These are phyloP conservation scores for Pseudogymnoascus sp. DNA, from an alignment of 2,329 filamentous ascomycete genomes.

Conservation along the genomic window DNA sequence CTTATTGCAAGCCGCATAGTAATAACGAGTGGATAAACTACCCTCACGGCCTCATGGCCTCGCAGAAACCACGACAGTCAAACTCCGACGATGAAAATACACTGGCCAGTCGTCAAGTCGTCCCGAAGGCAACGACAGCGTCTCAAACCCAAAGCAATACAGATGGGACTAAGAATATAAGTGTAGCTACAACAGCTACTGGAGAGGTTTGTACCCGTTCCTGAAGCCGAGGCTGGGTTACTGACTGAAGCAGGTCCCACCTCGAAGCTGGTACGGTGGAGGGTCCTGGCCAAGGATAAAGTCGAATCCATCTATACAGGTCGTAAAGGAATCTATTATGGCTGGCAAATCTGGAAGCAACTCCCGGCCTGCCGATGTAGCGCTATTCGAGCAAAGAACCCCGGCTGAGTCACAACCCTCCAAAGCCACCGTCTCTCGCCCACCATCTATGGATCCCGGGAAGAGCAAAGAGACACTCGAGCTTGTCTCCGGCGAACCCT, in stretches of 20 bases:
- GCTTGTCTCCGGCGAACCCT: not conserved
- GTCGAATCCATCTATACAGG: slow-evolving; percentile 50
- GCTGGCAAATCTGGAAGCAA: slow-evolving; percentile 36
- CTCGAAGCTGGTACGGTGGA: slow-evolving; percentile 52
- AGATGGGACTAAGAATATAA: not conserved
- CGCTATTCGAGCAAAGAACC: slow-evolving; percentile 24
- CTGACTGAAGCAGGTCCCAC: slow-evolving; percentile 4
- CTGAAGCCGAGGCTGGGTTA: not conserved
- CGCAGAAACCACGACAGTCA: slow-evolving; percentile 5
- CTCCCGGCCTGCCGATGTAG: slow-evolving; percentile 21
- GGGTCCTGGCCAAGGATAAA: slow-evolving; percentile 49
- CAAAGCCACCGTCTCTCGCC: slow-evolving; percentile 16
- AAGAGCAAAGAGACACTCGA: slow-evolving; percentile 29
- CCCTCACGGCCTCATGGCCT: slow-evolving; percentile 4
- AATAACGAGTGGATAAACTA: not conserved
- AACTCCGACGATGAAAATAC: slow-evolving; percentile 1
- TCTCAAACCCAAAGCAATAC: not conserved
- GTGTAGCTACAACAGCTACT: not conserved
- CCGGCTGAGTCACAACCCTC: slow-evolving; percentile 9
- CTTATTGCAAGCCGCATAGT: not conserved
- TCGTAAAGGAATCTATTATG: slow-evolving; percentile 54
- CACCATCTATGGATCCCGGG: slow-evolving; percentile 27
- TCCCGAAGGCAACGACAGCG: not conserved
- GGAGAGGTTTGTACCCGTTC: not conserved
- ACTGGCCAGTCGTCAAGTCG: not conserved